Conservation (phyloP, 2,329 filamentous ascomycete species). For the Leptodontidium sp. region DNA sequence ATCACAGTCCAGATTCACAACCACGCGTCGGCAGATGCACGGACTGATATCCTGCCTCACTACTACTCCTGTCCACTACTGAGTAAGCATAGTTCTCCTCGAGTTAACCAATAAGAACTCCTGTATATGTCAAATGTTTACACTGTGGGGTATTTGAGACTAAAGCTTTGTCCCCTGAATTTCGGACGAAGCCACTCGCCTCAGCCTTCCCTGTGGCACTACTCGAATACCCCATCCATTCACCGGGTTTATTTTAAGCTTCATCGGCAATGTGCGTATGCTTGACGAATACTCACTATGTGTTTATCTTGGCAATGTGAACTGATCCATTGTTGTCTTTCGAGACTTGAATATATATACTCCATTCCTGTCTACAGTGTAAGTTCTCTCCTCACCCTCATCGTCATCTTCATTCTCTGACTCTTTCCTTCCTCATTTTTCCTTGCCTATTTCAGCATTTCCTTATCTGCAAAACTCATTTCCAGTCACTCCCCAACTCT, state of each 20-base stretch:
- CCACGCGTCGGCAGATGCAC: conserved; percentile 7
- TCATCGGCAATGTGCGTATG: conserved; percentile 4
- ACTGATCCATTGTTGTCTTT: not conserved
- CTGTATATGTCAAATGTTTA: conserved; percentile 11
- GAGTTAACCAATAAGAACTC: not conserved
- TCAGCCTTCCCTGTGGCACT: not conserved
- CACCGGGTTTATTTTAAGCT: conserved; percentile 8
- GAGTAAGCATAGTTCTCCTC: not conserved
- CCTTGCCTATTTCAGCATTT: conserved; percentile 17
- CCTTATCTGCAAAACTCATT: conserved; percentile 19
- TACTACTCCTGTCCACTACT: not conserved
- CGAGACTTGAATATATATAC: not conserved
- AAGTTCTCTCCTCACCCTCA: conserved; percentile 1
- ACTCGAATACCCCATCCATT: too few relatives aligned
- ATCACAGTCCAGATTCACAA: not conserved
- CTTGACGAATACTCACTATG: conserved; percentile 4
- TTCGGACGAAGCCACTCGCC: not conserved
- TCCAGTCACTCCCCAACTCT: conserved; percentile 14
- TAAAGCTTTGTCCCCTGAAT: not conserved
- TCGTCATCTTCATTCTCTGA: conserved; percentile 8
- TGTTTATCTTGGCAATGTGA: not conserved
- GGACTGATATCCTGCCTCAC: not conserved
- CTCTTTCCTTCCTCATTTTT: conserved; percentile 19
- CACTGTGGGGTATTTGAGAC: conserved; percentile 9
- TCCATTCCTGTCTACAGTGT: not conserved